A percentile compares a stretch with the other conserved stretches of the same genome.
Conservation (phyloP, 495 filamentous ascomycete genomes). For the Aspergillus mulundensis region DNA sequence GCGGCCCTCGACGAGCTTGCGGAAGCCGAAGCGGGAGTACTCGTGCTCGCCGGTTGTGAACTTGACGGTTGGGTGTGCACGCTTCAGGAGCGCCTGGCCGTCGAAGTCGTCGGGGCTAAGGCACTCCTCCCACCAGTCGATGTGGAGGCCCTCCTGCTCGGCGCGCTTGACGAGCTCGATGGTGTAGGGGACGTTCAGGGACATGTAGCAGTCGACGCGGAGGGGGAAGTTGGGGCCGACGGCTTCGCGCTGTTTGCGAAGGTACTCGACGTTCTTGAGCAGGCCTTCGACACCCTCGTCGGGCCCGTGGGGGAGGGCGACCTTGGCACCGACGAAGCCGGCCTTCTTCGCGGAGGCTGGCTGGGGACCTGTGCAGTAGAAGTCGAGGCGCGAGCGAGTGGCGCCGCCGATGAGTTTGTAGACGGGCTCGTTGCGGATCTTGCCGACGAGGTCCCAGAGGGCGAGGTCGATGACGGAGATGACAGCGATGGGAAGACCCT, state of each 20-base stretch:
- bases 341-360: conserved; percentile 70
- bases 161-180: conserved; percentile 83
- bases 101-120: conserved; percentile 86
- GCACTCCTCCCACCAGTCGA: conserved; percentile 97
- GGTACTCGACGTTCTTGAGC: conserved; percentile 83
- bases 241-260: conserved; percentile 74
- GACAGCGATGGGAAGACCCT: conserved; percentile 81
- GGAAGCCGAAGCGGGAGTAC: conserved; percentile 88
- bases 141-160: conserved; percentile 72
- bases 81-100: conserved; percentile 82
- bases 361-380: conserved; percentile 92
- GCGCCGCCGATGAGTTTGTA: conserved; percentile 91
- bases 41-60: conserved; percentile 96
- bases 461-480: conserved; percentile 93
- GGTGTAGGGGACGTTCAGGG: conserved; percentile 83
- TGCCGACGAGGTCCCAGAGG: conserved; percentile 86
- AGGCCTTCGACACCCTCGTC: conserved; percentile 78
- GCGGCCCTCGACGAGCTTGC: conserved; percentile 85
- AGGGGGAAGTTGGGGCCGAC: conserved; percentile 88
- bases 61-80: conserved; percentile 82
- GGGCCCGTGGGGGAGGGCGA: conserved; percentile 81
- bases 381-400: conserved; percentile 73
- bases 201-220: conserved; percentile 97
- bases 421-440: conserved; percentile 85
- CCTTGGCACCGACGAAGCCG: conserved; percentile 87